These are phyloP conservation scores for Fusarium fujikuroi DNA, from an alignment of 2,329 filamentous ascomycete species.

Conservation along the genomic window DNA sequence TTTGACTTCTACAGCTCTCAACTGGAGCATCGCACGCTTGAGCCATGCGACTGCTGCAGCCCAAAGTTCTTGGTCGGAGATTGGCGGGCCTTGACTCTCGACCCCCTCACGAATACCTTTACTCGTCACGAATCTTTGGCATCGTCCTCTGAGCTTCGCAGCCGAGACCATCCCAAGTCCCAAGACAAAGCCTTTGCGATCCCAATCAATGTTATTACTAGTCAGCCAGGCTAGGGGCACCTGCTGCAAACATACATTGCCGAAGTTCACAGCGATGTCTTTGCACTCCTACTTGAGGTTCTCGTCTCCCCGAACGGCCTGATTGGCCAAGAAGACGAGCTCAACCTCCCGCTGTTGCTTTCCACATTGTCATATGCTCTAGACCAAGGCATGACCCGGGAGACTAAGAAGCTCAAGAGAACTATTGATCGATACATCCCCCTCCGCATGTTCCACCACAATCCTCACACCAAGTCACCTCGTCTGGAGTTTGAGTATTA, in stretches of 20 bases:
- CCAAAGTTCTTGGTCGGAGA: background rate
- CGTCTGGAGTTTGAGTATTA: constrained; percentile 26
- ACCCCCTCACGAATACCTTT: background rate
- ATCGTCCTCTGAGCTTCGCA: background rate
- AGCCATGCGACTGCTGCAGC: background rate
- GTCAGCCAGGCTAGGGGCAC: constrained; percentile 17
- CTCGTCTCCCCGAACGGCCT: constrained; percentile 28
- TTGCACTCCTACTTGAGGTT: constrained; percentile 38
- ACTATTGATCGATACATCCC: constrained; percentile 39
- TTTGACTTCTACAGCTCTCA: background rate
- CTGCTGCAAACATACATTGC: constrained; percentile 3
- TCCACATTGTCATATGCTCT: constrained; percentile 22
- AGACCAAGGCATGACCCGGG: constrained; percentile 26
- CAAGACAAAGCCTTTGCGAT: background rate
- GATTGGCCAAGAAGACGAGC: constrained; percentile 28
- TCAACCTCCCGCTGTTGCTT: constrained; percentile 42
- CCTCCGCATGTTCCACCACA: constrained; percentile 35
- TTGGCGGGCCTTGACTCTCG: background rate
- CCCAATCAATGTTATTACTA: background rate
- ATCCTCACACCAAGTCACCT: constrained; percentile 15
- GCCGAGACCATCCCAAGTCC: background rate
- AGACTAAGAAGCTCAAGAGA: constrained; percentile 29
- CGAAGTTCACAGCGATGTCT: constrained; percentile 24
- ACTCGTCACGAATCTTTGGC: background rate
- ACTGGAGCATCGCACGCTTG: background rate